Conservation (phyloP, 768 basidiomycete genomes). For the Hypholoma fasciculare region DNA sequence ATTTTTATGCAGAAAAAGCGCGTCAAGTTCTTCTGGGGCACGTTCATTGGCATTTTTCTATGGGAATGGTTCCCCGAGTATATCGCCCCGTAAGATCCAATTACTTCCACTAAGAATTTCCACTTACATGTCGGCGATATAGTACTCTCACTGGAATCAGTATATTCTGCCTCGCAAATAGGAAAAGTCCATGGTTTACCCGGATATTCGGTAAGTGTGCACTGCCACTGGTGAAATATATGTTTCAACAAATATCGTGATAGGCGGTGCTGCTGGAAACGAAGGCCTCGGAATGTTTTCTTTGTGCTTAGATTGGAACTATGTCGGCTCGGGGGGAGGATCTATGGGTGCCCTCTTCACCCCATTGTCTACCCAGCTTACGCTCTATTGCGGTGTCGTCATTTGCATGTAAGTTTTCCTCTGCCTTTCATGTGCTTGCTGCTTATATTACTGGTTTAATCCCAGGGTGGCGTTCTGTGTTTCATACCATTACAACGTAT, state of each 20-base stretch:
- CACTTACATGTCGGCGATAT: slow-evolving; percentile 10
- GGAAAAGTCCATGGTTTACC: slow-evolving; percentile 48
- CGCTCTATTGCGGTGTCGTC: slow-evolving; percentile 46
- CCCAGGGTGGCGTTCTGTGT: slow-evolving; percentile 43
- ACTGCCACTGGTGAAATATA: too few species aligned
- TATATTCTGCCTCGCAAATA: slow-evolving; percentile 54
- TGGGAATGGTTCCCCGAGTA: slow-evolving; percentile 60
- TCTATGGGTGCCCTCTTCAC: slow-evolving; percentile 48
- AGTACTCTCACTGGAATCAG: slow-evolving; percentile 59
- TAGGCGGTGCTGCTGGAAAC: slow-evolving; percentile 57
- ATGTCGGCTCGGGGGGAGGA: slow-evolving; percentile 46
- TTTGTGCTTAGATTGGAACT: slow-evolving; percentile 63
- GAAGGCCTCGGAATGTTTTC: slow-evolving; percentile 64
- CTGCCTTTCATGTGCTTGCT: neutral
- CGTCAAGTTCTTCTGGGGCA: slow-evolving; percentile 56
- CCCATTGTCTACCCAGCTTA: slow-evolving; percentile 55
- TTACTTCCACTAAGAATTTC: neutral
- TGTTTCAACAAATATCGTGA: too few species aligned
- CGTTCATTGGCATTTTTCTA: slow-evolving; percentile 52
- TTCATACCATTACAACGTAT: slow-evolving; percentile 47
- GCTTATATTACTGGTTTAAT: neutral
- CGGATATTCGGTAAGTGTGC: slow-evolving; percentile 46
- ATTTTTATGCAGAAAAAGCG: slow-evolving; percentile 49
- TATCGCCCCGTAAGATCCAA: slow-evolving; percentile 36
- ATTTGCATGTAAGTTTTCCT: slow-evolving; percentile 47